Percentiles rank a stretch among this genome's conserved stretches.
Conservation (phyloP, 176 grass and related monocot genomes). For the Triticum aestivum region IWGSC_CS_RefSeq_v2.1 NC_057810.1:139505355-139505854, state of each 20-base stretch:
- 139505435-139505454: slow-evolving; percentile 14
- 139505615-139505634: slow-evolving; percentile 86
- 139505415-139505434: background rate
- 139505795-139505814: slow-evolving; percentile 77
- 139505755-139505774: slow-evolving; percentile 70
- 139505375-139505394: background rate
- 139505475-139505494: slow-evolving; percentile 1
- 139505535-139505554: slow-evolving; percentile 20
- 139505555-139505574: slow-evolving; percentile 15
- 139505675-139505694: slow-evolving; percentile 55
- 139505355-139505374: background rate
- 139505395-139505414: background rate
- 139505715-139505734: slow-evolving; percentile 94
- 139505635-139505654: slow-evolving; percentile 82
- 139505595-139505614: slow-evolving; percentile 54
- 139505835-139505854: slow-evolving; percentile 95
- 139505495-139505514: slow-evolving; percentile 39
- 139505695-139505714: slow-evolving; percentile 86
- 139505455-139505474: background rate
- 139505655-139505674: slow-evolving; percentile 68
- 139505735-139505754: slow-evolving; percentile 58
- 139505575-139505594: slow-evolving; percentile 23
- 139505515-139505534: slow-evolving; percentile 31
- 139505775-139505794: slow-evolving; percentile 71
- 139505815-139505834: slow-evolving; percentile 90